Conservation (phyloP, 495 filamentous ascomycete genomes). For the Amphirosellinia nigrospora region DNA sequence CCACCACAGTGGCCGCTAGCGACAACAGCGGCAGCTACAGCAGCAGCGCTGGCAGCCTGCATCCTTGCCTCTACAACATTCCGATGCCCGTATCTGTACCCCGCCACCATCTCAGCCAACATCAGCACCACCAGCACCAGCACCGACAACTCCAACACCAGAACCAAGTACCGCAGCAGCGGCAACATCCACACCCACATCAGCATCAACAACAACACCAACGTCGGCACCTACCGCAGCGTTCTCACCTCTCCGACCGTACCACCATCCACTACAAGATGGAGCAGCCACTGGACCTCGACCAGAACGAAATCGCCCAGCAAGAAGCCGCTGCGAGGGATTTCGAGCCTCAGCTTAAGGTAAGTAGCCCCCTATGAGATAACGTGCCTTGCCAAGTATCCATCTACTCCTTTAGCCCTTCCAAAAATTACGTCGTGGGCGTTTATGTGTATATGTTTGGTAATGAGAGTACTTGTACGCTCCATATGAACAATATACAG, state of each 20-base stretch:
- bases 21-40: constrained; percentile 48
- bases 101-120: constrained; percentile 37
- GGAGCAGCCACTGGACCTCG: constrained; percentile 32
- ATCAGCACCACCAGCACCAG: constrained; percentile 38
- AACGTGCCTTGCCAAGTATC: constrained; percentile 19
- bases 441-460: background rate
- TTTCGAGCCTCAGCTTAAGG: constrained; percentile 71
- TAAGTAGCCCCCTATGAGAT: constrained; percentile 42
- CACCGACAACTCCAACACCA: constrained; percentile 39
- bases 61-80: constrained; percentile 42
- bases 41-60: constrained; percentile 30
- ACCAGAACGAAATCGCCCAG: constrained; percentile 51
- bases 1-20: constrained; percentile 52
- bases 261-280: constrained; percentile 42
- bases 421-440: background rate
- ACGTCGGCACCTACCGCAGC: constrained; percentile 14
- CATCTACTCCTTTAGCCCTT: background rate
- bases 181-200: constrained; percentile 23
- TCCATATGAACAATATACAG: background rate
- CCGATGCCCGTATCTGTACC: constrained; percentile 30
- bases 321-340: constrained; percentile 63
- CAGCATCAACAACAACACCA: constrained; percentile 3
- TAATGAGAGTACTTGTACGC: background rate
- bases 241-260: constrained; percentile 20
- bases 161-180: constrained; percentile 30